These are phyloP conservation scores for Aphanomyces cochlioides DNA, from an alignment of 352 stramenopile species.

Conservation along the genomic window DNA sequence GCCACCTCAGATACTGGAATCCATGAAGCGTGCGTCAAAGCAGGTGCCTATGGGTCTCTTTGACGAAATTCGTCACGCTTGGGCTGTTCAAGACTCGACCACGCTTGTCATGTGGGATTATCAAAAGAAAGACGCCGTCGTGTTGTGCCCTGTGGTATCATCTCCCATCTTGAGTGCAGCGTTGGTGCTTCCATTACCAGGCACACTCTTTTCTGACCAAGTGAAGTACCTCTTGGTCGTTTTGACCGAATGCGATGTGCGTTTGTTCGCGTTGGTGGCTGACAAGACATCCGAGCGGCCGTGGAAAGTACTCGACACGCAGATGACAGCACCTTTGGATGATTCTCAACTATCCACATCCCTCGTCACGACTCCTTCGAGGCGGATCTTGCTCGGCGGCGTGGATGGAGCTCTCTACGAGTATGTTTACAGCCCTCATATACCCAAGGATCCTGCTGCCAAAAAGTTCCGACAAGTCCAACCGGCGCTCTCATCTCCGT, in stretches of 20 bases:
- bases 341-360: constrained; percentile 3
- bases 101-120: constrained; percentile 29
- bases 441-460: constrained; percentile 3
- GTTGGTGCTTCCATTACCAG: constrained; percentile 1
- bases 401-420: constrained; percentile 95
- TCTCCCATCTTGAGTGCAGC: background rate
- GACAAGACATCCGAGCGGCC: constrained; percentile 30
- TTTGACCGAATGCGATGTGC: constrained; percentile 91
- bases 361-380: constrained; percentile 78
- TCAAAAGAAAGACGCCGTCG: background rate
- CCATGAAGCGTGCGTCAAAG: background rate
- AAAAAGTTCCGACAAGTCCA: constrained; percentile 18
- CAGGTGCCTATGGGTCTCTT: constrained; percentile 16
- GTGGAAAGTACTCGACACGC: constrained; percentile 27
- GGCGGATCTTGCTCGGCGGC: constrained; percentile 95
- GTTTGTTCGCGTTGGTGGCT: constrained; percentile 88
- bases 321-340: constrained; percentile 15
- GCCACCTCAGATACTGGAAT: background rate
- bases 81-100: background rate
- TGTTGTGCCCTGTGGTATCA: constrained; percentile 20
- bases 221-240: constrained; percentile 94
- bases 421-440: constrained; percentile 66
- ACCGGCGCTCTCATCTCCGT: constrained; percentile 9
- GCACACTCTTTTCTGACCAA: constrained; percentile 83
- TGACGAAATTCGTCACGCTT: constrained; percentile 13